phyloP scores from a whole-genome alignment of 2,329 filamentous ascomycete genomes.

The Myrmaecium sp. region DNA sequence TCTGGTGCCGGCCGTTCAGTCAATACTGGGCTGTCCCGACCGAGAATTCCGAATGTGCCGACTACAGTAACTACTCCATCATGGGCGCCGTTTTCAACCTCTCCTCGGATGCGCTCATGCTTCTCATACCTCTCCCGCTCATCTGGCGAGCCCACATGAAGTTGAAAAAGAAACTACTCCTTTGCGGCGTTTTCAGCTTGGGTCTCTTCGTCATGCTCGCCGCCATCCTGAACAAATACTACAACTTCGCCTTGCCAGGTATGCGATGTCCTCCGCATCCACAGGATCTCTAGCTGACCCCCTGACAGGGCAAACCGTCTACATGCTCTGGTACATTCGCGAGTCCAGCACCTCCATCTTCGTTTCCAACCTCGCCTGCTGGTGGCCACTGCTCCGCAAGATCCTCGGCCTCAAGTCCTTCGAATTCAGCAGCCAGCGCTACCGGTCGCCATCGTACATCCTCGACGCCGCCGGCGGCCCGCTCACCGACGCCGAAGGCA shows the following conservation, averaged over 20 bases:
- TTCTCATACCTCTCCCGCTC: slow-evolving; percentile 35
- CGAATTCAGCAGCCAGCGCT: no score
- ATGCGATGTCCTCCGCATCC: neutral
- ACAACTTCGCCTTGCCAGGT: slow-evolving; percentile 28
- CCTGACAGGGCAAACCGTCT: slow-evolving; percentile 34
- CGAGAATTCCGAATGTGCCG: slow-evolving; percentile 22
- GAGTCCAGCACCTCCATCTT: slow-evolving; percentile 36
- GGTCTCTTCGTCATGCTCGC: slow-evolving; percentile 31
- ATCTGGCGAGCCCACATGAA: slow-evolving; percentile 26
- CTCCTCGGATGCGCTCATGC: slow-evolving; percentile 42
- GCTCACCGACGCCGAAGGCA: no score
- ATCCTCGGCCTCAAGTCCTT: slow-evolving; percentile 17
- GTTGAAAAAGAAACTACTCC: slow-evolving; percentile 32
- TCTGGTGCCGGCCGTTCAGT: slow-evolving; percentile 36
- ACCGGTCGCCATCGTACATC: no score
- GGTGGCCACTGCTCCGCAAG: slow-evolving; percentile 34
- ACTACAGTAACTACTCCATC: slow-evolving; percentile 34
- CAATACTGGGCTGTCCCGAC: slow-evolving; percentile 36
- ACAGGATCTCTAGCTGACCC: slow-evolving; percentile 19
- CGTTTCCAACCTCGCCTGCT: slow-evolving; percentile 35
- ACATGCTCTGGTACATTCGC: slow-evolving; percentile 36
- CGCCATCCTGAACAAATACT: slow-evolving; percentile 34
- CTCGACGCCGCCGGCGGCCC: no score
- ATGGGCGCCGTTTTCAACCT: slow-evolving; percentile 43
- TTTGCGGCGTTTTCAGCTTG: slow-evolving; percentile 33